These are phyloP conservation scores for Phaffomyces opuntiae DNA, from an alignment of 805 yeast genomes.

Conservation along the genomic window DNA sequence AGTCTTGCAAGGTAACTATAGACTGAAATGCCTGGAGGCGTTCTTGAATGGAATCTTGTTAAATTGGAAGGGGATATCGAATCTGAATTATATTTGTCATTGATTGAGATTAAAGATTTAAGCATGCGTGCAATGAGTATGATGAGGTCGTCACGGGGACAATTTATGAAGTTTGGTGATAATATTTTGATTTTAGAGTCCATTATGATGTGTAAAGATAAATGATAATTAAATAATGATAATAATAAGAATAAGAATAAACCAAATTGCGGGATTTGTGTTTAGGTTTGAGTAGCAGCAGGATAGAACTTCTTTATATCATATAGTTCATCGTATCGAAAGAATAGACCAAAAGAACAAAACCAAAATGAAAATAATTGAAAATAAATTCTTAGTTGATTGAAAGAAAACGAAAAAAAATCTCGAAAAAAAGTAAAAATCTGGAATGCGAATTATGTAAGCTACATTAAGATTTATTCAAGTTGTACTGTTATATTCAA, in stretches of 20 bases:
- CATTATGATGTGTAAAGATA: too few species aligned
- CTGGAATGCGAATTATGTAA: not conserved
- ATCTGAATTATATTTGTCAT: slow-evolving; percentile 45
- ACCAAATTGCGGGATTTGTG: not conserved
- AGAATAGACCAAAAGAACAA: not conserved
- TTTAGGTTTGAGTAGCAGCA: too few species aligned
- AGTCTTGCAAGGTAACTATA: slow-evolving; percentile 70
- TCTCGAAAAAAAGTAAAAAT: too few species aligned
- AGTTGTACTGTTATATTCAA: not conserved
- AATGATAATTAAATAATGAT: too few species aligned
- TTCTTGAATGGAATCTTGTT: slow-evolving; percentile 89
- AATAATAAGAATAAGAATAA: too few species aligned
- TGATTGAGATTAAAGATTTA: slow-evolving; percentile 61
- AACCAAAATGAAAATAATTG: not conserved
- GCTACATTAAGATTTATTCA: not conserved
- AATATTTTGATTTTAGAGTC: slow-evolving; percentile 9
- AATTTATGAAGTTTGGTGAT: slow-evolving; percentile 45
- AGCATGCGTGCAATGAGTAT: slow-evolving; percentile 74
- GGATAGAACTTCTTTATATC: slow-evolving; percentile 2
- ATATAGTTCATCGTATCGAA: slow-evolving; percentile 1
- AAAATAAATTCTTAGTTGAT: not conserved
- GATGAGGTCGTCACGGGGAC: slow-evolving; percentile 66
- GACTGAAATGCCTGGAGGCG: slow-evolving; percentile 84
- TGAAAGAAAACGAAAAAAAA: too few species aligned
- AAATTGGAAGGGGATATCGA: slow-evolving; percentile 35